Evolutionary conservation across 306 rosid genomes (phyloP).

Genomic region (Acacia acuminata): DNA sequence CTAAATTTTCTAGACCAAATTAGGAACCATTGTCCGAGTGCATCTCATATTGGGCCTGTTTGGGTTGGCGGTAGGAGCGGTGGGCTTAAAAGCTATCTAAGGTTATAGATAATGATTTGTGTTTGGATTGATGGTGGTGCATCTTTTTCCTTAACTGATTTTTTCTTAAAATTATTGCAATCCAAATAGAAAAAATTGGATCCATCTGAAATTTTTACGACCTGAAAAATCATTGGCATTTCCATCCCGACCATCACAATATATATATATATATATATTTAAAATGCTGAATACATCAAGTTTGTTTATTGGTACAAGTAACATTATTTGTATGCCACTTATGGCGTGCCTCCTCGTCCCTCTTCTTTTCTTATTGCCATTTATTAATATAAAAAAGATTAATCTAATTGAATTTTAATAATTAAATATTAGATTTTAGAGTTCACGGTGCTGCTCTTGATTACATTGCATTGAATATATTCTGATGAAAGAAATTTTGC

Average conservation of each 20-base stretch:
- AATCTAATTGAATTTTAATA: not conserved
- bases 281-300: not conserved
- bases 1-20: not conserved
- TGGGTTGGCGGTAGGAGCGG: too few species aligned
- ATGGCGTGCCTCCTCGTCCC: not conserved
- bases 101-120: too few species aligned
- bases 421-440: not conserved
- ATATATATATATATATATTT: too few species aligned
- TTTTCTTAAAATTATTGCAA: too few species aligned
- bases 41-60: too few species aligned
- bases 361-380: not conserved
- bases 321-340: not conserved
- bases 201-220: too few species aligned
- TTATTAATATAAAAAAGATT: not conserved
- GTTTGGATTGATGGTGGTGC: too few species aligned
- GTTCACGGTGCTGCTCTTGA: not conserved
- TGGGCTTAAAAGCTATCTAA: too few species aligned
- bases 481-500: conserved; percentile 16
- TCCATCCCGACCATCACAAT: not conserved
- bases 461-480: not conserved
- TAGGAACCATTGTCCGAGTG: conserved; percentile 4
- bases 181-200: too few species aligned
- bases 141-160: too few species aligned
- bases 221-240: conserved; percentile 1
- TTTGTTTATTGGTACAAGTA: not conserved